Percentiles rank a stretch among this genome's conserved stretches.
Conservation (phyloP, 768 basidiomycete species). For the Boletus coccyginus region DNA sequence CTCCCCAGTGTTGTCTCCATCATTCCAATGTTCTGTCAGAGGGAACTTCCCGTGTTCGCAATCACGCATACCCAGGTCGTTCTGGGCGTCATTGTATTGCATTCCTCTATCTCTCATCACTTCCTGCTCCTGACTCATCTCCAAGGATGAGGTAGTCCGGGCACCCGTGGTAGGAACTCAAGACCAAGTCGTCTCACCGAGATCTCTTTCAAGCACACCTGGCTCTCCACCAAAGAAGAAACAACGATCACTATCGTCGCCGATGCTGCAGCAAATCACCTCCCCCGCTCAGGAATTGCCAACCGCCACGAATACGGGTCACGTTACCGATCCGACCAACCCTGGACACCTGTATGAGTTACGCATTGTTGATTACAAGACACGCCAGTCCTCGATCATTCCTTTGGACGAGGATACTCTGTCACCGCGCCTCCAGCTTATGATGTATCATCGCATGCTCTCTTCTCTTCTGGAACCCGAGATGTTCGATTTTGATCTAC, state of each 20-base stretch:
- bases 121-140: background rate
- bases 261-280: conserved; percentile 14
- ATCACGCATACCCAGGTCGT: conserved; percentile 63
- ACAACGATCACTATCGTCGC: conserved; percentile 18
- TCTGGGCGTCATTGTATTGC: conserved; percentile 68
- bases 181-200: background rate
- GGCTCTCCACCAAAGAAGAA: conserved; percentile 29
- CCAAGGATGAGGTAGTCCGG: conserved; percentile 51
- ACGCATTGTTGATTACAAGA: conserved; percentile 67
- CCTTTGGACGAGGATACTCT: conserved; percentile 59
- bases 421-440: conserved; percentile 66
- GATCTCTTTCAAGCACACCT: conserved; percentile 17
- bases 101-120: background rate
- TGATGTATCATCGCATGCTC: conserved; percentile 73
- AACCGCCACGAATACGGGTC: background rate
- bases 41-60: conserved; percentile 85
- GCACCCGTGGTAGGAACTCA: conserved; percentile 4
- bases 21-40: conserved; percentile 36
- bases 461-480: conserved; percentile 44
- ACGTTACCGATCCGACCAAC: background rate
- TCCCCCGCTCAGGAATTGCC: background rate
- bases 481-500: conserved; percentile 45
- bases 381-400: conserved; percentile 46
- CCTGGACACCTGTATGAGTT: conserved; percentile 30
- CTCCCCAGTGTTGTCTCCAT: background rate